Conservation (phyloP, 1,139 yeast genomes). For the Yamadazyma epiphylla region DNA sequence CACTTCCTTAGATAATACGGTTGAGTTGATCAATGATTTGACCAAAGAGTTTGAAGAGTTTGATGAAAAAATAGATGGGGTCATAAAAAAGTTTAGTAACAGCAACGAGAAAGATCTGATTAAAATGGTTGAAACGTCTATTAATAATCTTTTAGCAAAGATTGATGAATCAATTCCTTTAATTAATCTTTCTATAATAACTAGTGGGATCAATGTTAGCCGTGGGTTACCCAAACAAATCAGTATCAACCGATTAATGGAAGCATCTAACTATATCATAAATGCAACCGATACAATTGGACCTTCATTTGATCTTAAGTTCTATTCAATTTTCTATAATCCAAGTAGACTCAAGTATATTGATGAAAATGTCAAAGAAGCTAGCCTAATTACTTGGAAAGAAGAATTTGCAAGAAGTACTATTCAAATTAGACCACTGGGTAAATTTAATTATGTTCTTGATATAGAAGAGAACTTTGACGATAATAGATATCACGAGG, state of each 20-base stretch:
- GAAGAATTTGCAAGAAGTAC: conserved; percentile 64
- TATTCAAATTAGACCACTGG: conserved; percentile 34
- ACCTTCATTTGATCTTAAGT: conserved; percentile 55
- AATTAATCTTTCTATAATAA: conserved; percentile 61
- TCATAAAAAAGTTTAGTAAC: conserved; percentile 20
- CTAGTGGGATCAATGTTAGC: conserved; percentile 65
- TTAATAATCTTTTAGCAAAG: conserved; percentile 44
- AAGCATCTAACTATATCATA: conserved; percentile 52
- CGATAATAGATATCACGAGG: conserved; percentile 75
- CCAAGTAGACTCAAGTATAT: conserved; percentile 42
- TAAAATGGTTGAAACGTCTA: conserved; percentile 45
- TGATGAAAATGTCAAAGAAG: conserved; percentile 16
- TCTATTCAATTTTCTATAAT: conserved; percentile 65
- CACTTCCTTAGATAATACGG: conserved; percentile 56
- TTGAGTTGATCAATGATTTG: conserved; percentile 53
- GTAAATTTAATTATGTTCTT: conserved; percentile 34
- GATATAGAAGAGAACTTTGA: conserved; percentile 57
- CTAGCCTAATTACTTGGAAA: conserved; percentile 60
- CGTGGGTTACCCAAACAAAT: conserved; percentile 63
- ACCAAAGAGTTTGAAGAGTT: conserved; percentile 59
- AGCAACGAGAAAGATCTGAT: conserved; percentile 37
- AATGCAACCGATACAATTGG: conserved; percentile 37
- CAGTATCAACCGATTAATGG: conserved; percentile 33
- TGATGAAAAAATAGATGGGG: conserved; percentile 43
- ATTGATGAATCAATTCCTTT: conserved; percentile 73